Conservation (phyloP, 352 stramenopile genomes). For the Pythium pyrilobum region DNA sequence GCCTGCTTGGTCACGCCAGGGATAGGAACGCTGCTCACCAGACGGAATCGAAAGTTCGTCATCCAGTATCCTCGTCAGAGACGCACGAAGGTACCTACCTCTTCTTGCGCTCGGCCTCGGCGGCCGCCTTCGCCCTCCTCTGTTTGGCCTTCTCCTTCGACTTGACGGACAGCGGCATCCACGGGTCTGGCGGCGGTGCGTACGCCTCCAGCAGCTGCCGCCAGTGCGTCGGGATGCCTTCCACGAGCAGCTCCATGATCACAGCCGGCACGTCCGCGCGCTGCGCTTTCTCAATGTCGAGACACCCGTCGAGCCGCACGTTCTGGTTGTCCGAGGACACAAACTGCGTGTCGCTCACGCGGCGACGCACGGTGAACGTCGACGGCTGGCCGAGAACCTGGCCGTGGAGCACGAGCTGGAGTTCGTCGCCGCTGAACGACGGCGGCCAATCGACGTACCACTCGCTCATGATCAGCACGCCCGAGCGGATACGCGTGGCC, state of each 20-base stretch:
- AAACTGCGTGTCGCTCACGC: slow-evolving; percentile 36
- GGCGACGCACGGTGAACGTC: slow-evolving; percentile 36
- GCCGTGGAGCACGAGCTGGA: slow-evolving; percentile 34
- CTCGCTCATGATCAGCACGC: slow-evolving; percentile 18
- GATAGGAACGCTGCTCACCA: slow-evolving; percentile 1
- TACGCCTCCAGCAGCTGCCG: slow-evolving; percentile 17
- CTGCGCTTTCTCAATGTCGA: slow-evolving; percentile 33
- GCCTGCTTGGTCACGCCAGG: slow-evolving; percentile 1
- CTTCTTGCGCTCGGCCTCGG: neutral
- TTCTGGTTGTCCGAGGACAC: slow-evolving; percentile 31
- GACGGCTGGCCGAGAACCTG: slow-evolving; percentile 17
- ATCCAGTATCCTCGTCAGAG: neutral
- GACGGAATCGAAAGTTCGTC: too few relatives aligned
- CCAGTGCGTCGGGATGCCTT: slow-evolving; percentile 53
- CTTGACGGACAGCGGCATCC: slow-evolving; percentile 9
- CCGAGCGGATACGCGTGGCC: slow-evolving; percentile 13
- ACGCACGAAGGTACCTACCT: neutral
- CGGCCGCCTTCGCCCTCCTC: slow-evolving; percentile 1
- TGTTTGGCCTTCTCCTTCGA: slow-evolving; percentile 9
- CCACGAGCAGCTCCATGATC: slow-evolving; percentile 43
- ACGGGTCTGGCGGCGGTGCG: slow-evolving; percentile 9
- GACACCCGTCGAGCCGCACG: slow-evolving; percentile 32
- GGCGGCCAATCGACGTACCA: slow-evolving; percentile 31
- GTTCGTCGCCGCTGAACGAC: slow-evolving; percentile 8
- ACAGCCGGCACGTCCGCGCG: slow-evolving; percentile 27